Percentiles rank a stretch among this genome's conserved stretches.
Evolutionary conservation across 225 moss, liverwort and hornwort genomes (phyloP).

Genomic region (Climacium dendroides): DNA sequence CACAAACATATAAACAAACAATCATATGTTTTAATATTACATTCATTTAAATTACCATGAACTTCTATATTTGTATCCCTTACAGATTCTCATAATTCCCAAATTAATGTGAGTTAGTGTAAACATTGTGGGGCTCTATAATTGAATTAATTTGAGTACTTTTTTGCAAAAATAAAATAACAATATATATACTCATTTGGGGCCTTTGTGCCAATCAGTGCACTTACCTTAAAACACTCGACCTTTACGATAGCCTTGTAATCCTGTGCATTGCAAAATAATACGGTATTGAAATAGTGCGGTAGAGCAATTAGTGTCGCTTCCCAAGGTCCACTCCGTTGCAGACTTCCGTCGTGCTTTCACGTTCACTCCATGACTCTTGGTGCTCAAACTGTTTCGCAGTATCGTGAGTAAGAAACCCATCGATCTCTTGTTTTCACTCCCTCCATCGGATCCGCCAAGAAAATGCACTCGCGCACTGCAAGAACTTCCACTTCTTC

Average conservation of each 20-base stretch:
- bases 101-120: not conserved
- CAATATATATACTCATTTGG: no score
- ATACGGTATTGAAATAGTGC: not conserved
- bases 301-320: not conserved
- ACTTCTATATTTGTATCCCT: no score
- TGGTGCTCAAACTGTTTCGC: not conserved
- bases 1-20: not conserved
- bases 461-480: not conserved
- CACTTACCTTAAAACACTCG: not conserved
- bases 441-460: not conserved
- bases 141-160: not conserved
- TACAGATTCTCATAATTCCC: not conserved
- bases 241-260: no score
- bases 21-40: no score
- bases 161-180: not conserved
- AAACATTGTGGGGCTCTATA: not conserved
- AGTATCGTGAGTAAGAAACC: not conserved
- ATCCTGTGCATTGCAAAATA: not conserved
- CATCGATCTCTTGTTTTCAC: not conserved
- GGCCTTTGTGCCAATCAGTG: not conserved
- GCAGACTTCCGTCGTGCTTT: not conserved
- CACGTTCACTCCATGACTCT: not conserved
- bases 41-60: not conserved
- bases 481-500: not conserved
- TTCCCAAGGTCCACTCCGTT: not conserved